A percentile compares a stretch with the other conserved stretches of the same genome.
These are phyloP conservation scores for Penicillium ucsense DNA, from an alignment of 495 filamentous ascomycete genomes.

Conservation along the genomic window DNA sequence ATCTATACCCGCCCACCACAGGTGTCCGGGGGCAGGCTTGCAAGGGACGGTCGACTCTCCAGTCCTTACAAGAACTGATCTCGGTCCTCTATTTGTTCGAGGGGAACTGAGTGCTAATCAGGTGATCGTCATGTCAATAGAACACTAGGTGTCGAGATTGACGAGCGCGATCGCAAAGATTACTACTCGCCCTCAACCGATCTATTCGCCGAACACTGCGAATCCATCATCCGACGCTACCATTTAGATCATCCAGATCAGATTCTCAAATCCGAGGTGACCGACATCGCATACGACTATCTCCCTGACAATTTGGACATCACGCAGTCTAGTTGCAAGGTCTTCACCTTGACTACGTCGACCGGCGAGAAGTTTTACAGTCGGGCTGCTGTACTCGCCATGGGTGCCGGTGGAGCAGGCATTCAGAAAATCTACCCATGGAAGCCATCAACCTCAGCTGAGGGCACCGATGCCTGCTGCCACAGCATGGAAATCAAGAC, in stretches of 20 bases:
- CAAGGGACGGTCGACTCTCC: too few relatives aligned
- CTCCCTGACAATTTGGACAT: constrained; percentile 7
- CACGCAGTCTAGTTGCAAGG: constrained; percentile 16
- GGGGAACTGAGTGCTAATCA: not conserved
- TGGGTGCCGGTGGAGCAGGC: constrained; percentile 41
- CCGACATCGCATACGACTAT: constrained; percentile 41
- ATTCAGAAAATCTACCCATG: constrained; percentile 39
- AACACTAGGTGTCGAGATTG: constrained; percentile 36
- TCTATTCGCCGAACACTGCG: constrained; percentile 49
- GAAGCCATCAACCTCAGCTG: constrained; percentile 24
- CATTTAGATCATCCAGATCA: constrained; percentile 30
- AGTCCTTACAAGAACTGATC: too few relatives aligned
- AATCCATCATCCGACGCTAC: constrained; percentile 43
- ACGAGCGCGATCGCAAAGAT: constrained; percentile 56
- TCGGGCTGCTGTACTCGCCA: constrained; percentile 45
- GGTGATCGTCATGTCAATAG: constrained; percentile 8
- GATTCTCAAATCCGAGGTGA: constrained; percentile 39
- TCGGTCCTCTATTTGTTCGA: too few relatives aligned
- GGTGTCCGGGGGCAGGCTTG: too few relatives aligned
- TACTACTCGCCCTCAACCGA: constrained; percentile 50
- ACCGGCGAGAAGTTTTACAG: constrained; percentile 36
- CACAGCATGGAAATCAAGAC: constrained; percentile 46
- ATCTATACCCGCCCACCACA: too few relatives aligned
- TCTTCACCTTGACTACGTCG: constrained; percentile 45
- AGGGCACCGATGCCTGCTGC: constrained; percentile 33